These are phyloP conservation scores for Penicillium canariense DNA, from an alignment of 495 filamentous ascomycete genomes.

Conservation along the genomic window DNA sequence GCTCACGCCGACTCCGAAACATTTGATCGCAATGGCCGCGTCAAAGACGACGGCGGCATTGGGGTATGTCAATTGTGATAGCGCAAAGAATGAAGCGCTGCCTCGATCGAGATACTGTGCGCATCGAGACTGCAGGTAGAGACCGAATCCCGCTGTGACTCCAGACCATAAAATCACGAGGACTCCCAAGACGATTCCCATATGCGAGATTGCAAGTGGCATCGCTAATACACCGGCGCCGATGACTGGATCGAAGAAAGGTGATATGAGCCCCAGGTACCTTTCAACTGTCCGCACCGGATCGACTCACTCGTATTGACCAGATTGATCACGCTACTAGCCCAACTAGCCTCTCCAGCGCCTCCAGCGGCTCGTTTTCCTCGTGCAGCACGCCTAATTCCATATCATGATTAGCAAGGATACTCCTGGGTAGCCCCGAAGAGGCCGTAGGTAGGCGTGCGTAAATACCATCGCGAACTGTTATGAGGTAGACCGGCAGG, in stretches of 20 bases:
- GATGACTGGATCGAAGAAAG: constrained; percentile 58
- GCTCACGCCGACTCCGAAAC: constrained; percentile 92
- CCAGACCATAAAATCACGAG: constrained; percentile 90
- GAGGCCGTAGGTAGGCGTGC: not conserved
- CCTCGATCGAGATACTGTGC: constrained; percentile 89
- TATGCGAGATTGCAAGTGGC: constrained; percentile 89
- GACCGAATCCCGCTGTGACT: constrained; percentile 80
- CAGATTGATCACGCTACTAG: constrained; percentile 90
- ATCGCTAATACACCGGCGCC: constrained; percentile 93
- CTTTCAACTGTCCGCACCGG: not conserved
- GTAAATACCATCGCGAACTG: constrained; percentile 34
- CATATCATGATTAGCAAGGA: constrained; percentile 11
- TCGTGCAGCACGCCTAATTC: constrained; percentile 41
- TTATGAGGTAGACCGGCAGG: constrained; percentile 22
- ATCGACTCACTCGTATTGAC: constrained; percentile 74
- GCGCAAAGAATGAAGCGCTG: constrained; percentile 78
- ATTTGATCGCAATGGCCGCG: constrained; percentile 94
- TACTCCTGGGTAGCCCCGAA: not conserved
- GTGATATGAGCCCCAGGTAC: not conserved
- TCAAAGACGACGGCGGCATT: constrained; percentile 96
- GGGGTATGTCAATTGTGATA: constrained; percentile 94
- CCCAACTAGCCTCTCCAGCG: constrained; percentile 77
- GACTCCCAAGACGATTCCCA: constrained; percentile 79
- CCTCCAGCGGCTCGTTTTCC: constrained; percentile 51
- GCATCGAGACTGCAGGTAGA: constrained; percentile 92